A percentile compares a stretch with the other conserved stretches of the same genome.
Conservation (phyloP, 352 stramenopile genomes). For the Discostella stelligera region DNA sequence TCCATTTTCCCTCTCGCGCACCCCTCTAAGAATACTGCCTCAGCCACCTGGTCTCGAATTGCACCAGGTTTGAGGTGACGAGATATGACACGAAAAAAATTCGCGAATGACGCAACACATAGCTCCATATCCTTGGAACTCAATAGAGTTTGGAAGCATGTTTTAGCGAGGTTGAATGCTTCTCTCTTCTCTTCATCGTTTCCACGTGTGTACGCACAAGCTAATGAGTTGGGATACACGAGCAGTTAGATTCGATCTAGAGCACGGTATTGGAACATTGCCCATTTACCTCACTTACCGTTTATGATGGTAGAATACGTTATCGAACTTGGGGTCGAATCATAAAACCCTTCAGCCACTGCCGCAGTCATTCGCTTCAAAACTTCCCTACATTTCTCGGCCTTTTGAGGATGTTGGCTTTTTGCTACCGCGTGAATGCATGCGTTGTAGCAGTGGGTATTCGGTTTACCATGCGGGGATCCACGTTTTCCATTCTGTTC, state of each 20-base stretch:
- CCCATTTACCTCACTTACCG: conserved; percentile 15
- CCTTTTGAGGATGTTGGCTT: conserved; percentile 24
- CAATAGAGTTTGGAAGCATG: conserved; percentile 32
- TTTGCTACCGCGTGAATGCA: conserved; percentile 48
- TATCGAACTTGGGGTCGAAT: conserved; percentile 31
- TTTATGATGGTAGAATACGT: conserved; percentile 49
- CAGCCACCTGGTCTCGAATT: conserved; percentile 28
- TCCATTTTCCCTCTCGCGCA: conserved; percentile 26
- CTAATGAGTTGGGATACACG: conserved; percentile 8
- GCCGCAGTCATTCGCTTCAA: conserved; percentile 30
- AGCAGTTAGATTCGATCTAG: background rate
- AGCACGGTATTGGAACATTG: background rate
- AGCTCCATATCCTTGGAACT: conserved; percentile 29
- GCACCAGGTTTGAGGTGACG: conserved; percentile 25
- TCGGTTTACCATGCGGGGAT: conserved; percentile 36
- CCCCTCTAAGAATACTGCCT: conserved; percentile 35
- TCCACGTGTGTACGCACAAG: conserved; percentile 32
- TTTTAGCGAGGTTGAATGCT: conserved; percentile 38
- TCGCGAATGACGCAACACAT: conserved; percentile 21
- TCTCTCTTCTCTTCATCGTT: conserved; percentile 29
- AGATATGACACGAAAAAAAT: conserved; percentile 39
- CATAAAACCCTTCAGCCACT: conserved; percentile 24
- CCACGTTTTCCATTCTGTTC: conserved; percentile 30
- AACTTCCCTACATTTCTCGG: conserved; percentile 30
- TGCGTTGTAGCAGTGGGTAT: conserved; percentile 49